Evolutionary conservation across 129 eudicot genomes (phyloP).

Genomic region (Tanacetum coccineum): DNA sequence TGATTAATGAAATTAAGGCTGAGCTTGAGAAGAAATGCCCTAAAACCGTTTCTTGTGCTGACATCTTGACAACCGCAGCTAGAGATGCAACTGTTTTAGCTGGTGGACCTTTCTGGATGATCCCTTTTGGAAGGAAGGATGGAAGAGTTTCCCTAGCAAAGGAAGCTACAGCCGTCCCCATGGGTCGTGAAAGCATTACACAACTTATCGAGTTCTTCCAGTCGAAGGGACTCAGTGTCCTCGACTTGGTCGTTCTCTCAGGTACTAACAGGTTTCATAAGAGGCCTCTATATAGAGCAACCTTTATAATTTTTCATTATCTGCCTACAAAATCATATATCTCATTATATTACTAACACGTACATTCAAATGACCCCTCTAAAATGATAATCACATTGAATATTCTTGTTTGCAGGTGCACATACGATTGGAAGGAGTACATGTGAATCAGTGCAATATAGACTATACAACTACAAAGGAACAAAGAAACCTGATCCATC

Average conservation of each 20-base stretch:
- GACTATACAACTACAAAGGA: constrained; percentile 65
- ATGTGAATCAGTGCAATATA: constrained; percentile 59
- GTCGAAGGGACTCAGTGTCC: constrained; percentile 67
- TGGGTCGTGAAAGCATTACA: constrained; percentile 65
- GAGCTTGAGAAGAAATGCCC: constrained; percentile 74
- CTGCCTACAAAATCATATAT: too few relatives aligned
- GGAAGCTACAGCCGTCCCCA: constrained; percentile 57
- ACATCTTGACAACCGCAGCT: constrained; percentile 60
- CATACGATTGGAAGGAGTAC: constrained; percentile 82
- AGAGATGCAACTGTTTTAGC: constrained; percentile 68
- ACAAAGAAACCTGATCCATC: constrained; percentile 64
- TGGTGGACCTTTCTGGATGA: constrained; percentile 75
- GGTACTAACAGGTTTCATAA: constrained; percentile 34
- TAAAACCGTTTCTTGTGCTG: constrained; percentile 75
- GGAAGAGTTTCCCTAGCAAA: constrained; percentile 61
- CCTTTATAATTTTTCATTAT: too few relatives aligned
- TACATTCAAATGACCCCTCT: neutral
- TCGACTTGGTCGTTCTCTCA: constrained; percentile 83
- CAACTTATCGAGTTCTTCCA: constrained; percentile 66
- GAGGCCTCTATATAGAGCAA: too few relatives aligned
- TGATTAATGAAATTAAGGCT: constrained; percentile 62
- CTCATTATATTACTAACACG: neutral
- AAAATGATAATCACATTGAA: neutral
- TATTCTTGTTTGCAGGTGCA: constrained; percentile 45
- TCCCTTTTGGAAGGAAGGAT: constrained; percentile 76